Evolutionary conservation across 140 eudicot species (phyloP).

Genomic region (Ambrosia hybrid): DNA sequence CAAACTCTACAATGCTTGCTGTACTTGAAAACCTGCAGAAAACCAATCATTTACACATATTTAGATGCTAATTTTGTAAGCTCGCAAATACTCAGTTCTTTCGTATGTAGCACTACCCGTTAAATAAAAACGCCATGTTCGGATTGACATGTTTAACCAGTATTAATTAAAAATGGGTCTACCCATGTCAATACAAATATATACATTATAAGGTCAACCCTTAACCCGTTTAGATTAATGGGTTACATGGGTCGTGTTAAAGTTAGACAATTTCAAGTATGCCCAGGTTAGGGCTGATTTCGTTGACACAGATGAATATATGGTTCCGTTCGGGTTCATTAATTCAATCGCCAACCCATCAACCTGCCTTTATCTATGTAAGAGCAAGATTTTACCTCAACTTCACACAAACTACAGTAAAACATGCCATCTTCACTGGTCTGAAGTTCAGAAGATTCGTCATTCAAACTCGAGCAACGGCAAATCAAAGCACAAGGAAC

Average conservation of each 20-base stretch:
- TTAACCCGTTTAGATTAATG: neutral
- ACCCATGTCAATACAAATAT: neutral
- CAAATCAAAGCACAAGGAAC: constrained; percentile 69
- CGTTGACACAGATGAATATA: neutral
- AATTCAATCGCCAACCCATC: neutral
- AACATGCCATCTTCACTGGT: constrained; percentile 98
- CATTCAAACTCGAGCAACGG: constrained; percentile 48
- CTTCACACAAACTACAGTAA: constrained; percentile 96
- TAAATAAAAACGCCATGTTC: neutral
- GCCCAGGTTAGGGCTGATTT: neutral
- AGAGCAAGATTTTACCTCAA: constrained; percentile 59
- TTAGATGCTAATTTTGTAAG: neutral
- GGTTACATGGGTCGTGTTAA: neutral
- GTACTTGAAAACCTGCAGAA: constrained; percentile 87
- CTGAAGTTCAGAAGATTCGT: constrained; percentile 72
- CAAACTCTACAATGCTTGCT: too few species aligned
- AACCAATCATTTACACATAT: constrained; percentile 11
- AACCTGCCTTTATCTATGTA: neutral
- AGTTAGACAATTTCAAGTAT: neutral
- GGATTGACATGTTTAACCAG: neutral
- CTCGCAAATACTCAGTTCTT: neutral
- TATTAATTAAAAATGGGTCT: neutral
- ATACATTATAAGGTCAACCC: neutral
- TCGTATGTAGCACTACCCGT: neutral
- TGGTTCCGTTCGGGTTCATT: neutral